A percentile compares a stretch with the other conserved stretches of the same genome.
Conservation (phyloP, 2,329 filamentous ascomycete genomes). For the Fusarium coicis region DNA sequence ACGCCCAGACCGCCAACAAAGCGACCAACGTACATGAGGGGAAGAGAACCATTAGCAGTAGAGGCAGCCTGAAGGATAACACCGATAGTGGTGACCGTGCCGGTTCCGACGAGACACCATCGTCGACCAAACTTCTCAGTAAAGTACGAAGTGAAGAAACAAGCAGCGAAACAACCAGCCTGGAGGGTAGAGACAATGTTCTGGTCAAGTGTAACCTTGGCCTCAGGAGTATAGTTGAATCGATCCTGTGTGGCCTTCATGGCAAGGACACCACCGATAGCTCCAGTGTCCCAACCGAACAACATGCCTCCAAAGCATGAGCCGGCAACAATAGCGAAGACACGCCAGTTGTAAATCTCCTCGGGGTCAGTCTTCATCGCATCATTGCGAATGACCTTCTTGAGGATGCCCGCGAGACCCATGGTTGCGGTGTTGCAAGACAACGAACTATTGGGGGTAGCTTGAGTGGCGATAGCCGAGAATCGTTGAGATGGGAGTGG, state of each 20-base stretch:
- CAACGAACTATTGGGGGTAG: not conserved
- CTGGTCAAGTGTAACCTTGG: constrained; percentile 65
- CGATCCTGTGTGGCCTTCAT: constrained; percentile 66
- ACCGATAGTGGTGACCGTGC: constrained; percentile 68
- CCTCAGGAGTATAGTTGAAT: constrained; percentile 49
- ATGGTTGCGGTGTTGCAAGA: constrained; percentile 46
- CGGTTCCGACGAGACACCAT: constrained; percentile 64
- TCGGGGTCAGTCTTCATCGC: constrained; percentile 75
- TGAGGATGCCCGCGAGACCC: constrained; percentile 58
- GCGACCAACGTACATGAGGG: constrained; percentile 74
- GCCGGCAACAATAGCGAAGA: constrained; percentile 71
- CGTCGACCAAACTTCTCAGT: constrained; percentile 68
- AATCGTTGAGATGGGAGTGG: not conserved
- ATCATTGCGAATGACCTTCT: constrained; percentile 73
- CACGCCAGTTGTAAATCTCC: constrained; percentile 77
- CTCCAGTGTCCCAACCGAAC: constrained; percentile 67
- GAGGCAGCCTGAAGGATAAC: constrained; percentile 72
- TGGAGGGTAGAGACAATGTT: constrained; percentile 78
- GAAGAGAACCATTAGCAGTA: constrained; percentile 62
- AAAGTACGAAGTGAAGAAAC: constrained; percentile 65
- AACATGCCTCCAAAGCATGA: constrained; percentile 74
- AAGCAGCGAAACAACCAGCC: constrained; percentile 74
- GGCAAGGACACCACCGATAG: constrained; percentile 74
- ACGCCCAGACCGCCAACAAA: constrained; percentile 62
- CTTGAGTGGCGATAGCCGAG: constrained; percentile 12